Evolutionary conservation across 495 filamentous ascomycete genomes (phyloP), one percentile per base, ranked within the genome.

Genomic region (Aspergillus nidulans): DNA sequence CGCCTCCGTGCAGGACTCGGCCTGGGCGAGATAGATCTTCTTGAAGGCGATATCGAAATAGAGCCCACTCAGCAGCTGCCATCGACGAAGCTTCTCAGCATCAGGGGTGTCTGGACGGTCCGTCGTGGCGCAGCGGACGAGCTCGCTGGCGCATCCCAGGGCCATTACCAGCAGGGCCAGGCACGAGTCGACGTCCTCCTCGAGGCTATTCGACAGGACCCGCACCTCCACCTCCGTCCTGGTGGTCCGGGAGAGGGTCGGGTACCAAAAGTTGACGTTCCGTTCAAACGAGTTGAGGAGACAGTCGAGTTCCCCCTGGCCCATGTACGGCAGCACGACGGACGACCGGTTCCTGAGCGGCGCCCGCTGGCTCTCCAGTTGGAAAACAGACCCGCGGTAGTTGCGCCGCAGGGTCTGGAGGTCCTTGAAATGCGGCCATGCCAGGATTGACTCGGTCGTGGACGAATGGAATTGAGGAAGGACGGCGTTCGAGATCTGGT

Each of bases 251-350:
- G 52, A 54, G 4, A 40, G 21, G 7, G 52, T 54, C 5, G 52
- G 52, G 15, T 54, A 54, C 52, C 52, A 54, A 23, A 47, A 54
- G 23, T 55, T 55, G 26, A 55, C 52, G 41, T 55, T 39, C 43
- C 34, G 52, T 10, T 55, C 52, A 23, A 55, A 55, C 21, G 43
- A 48, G 3, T 45, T 21, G 12, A 48, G 42, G 42, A 55, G 47
- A 13, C n/a, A 18, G 24, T 55, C 52, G 0, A 55, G 43, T 3
- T 55, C 52, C 4, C 32, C 7, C 6, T 44, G 34, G 26, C 30
- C 20, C 30, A 48, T 10, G 21, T 48, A 55, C 6, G 52, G 52
- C 13, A 54, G 28, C 1, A 40, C 13, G 13, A 26, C 10, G 20
- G 52, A 23, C 8, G 19, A 20, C 18, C 42, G 52, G 13, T 25